Base-by-base conservation (phyloP, 2,329 filamentous ascomycete genomes). In the Aspergillus brunneoviolaceus region DNA sequence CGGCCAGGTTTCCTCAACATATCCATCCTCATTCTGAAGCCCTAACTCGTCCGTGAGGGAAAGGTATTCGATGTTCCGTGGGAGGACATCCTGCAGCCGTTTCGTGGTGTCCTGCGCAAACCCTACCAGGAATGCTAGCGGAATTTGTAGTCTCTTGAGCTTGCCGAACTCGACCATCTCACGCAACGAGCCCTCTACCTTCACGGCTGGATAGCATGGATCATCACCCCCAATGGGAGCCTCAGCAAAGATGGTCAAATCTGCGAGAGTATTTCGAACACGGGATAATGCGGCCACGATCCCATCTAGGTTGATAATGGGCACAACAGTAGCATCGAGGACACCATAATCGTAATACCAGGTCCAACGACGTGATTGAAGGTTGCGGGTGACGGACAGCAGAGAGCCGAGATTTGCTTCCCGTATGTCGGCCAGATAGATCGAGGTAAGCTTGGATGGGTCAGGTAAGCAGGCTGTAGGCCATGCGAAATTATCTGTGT, bases 241-340 rank as follows among this genome's bases (percentile, higher is more conserved):
- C n/a, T 58, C 23, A 10, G 59, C 63, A 21, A 55, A 45, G 19
- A 70, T 67, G 12, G 25, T 63, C 25, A 70, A 57, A 6, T 68
- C 63, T 5, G 49, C 64, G 27, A 69, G 27, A 39, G 67, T 69
- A 3, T 49, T 57, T 52, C 39, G 49, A 55, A 68, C 60, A 55
- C 60, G 58, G 60, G 62, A 66, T 62, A 69, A 14, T 19, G 57
- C 62, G 33, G 59, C 60, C 4, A 42, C 62, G 27, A 69, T 51
- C 21, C 45, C 57, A 31, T 67, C 63, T 11, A 69, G 57, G 48
- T 68, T 23, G 12, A 68, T 19, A 6, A 60, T 61, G 16, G 51
- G 48, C 5, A 23, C 57, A 21, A 33, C 50, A 19, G 63, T 58
- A 6, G 50, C 7, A 50, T 63, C 63, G 4, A 54, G 5, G 0